Conservation (phyloP, 2,329 filamentous ascomycete species). For the Taxawa tesnikishii region DNA sequence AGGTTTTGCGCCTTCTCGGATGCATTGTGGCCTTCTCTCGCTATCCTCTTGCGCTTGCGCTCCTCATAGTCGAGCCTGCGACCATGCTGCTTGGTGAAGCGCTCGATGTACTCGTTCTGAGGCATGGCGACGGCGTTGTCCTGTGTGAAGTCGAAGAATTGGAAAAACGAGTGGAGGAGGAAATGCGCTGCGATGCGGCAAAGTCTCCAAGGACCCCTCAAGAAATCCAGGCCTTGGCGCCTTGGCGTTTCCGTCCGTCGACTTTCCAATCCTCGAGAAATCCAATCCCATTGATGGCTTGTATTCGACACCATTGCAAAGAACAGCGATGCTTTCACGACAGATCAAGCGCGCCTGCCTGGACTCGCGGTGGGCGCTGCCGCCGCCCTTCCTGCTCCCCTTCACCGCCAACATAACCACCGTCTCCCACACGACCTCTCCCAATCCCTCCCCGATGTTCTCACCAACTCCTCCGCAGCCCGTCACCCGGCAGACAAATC, state of each 20-base stretch:
- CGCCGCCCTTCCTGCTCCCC: constrained; percentile 41
- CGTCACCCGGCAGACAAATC: too few species aligned
- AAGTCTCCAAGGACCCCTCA: too few species aligned
- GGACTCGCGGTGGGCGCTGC: constrained; percentile 43
- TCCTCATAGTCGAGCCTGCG: constrained; percentile 70
- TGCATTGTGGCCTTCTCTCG: constrained; percentile 78
- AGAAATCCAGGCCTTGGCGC: too few species aligned
- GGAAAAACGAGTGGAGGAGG: constrained; percentile 1
- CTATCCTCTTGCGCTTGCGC: constrained; percentile 71
- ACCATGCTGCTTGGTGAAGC: constrained; percentile 53
- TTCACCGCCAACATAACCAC: constrained; percentile 35
- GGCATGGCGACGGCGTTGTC: constrained; percentile 45
- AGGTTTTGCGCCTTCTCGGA: constrained; percentile 89
- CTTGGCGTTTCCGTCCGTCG: constrained; percentile 1
- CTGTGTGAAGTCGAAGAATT: background rate
- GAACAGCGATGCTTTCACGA: constrained; percentile 30
- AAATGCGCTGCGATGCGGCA: too few species aligned
- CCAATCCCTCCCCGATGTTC: constrained; percentile 17
- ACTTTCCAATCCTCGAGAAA: background rate
- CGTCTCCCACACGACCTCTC: constrained; percentile 24
- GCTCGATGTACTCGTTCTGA: constrained; percentile 70
- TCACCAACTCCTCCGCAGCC: constrained; percentile 4
- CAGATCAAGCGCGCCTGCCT: constrained; percentile 51
- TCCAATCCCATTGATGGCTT: background rate
- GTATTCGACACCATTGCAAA: background rate